These are phyloP conservation scores for Aquilaria sinensis DNA, from an alignment of 345 rosid species.

Conservation along the genomic window DNA sequence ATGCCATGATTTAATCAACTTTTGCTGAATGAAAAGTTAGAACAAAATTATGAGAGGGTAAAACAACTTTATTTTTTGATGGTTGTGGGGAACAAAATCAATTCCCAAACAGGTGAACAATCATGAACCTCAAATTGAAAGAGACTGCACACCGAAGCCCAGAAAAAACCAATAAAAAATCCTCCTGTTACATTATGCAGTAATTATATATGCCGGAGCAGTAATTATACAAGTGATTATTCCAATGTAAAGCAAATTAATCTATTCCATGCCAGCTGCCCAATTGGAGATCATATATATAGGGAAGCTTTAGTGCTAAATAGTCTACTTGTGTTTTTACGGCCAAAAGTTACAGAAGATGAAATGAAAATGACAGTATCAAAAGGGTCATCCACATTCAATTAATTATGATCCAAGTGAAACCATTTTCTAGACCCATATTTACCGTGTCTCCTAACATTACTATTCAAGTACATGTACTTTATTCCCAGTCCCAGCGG, in stretches of 20 bases:
- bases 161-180: conserved; percentile 4
- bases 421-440: too few relatives aligned
- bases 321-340: conserved; percentile 1
- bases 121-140: conserved; percentile 47
- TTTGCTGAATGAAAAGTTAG: conserved; percentile 55
- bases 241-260: neutral
- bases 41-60: conserved; percentile 58
- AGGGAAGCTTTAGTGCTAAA: neutral
- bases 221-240: too few relatives aligned
- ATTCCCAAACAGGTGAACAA: conserved; percentile 75
- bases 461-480: too few relatives aligned
- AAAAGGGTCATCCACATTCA: too few relatives aligned
- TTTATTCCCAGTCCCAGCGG: too few relatives aligned
- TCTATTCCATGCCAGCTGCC: neutral
- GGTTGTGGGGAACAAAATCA: conserved; percentile 91
- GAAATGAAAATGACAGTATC: neutral
- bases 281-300: neutral
- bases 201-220: too few relatives aligned
- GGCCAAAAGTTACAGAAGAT: neutral
- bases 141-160: conserved; percentile 44
- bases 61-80: conserved; percentile 42
- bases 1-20: conserved; percentile 69
- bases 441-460: too few relatives aligned
- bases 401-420: too few relatives aligned
- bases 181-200: neutral